Percentiles rank a stretch among this genome's conserved stretches.
These are phyloP conservation scores for Thalia dealbata DNA, from an alignment of 176 grass and related monocot species.

Conservation along the genomic window DNA sequence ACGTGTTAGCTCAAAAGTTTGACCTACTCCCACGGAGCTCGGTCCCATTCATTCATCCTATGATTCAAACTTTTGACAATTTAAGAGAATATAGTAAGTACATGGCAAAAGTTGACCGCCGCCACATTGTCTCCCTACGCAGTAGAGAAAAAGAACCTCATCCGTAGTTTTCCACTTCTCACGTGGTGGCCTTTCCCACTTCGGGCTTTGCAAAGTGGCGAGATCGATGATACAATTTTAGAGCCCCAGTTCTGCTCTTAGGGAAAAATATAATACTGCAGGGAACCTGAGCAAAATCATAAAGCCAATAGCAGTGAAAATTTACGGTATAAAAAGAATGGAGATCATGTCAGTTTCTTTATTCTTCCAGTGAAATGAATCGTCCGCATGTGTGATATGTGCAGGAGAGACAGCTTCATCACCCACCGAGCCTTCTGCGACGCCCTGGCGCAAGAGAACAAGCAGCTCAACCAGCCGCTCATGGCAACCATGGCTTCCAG, in stretches of 20 bases:
- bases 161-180: background rate
- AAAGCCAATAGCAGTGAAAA: too few relatives aligned
- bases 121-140: background rate
- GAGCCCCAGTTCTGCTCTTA: too few relatives aligned
- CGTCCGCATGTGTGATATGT: too few relatives aligned
- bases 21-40: background rate
- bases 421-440: constrained; percentile 68
- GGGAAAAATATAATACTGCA: too few relatives aligned
- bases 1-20: constrained; percentile 1
- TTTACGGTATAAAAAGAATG: too few relatives aligned
- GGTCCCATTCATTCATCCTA: background rate
- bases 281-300: too few relatives aligned
- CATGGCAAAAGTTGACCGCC: background rate
- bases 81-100: background rate
- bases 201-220: too few relatives aligned
- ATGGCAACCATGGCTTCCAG: constrained; percentile 52
- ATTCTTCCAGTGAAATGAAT: too few relatives aligned
- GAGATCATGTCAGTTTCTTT: too few relatives aligned
- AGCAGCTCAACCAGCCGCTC: constrained; percentile 40
- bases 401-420: constrained; percentile 65
- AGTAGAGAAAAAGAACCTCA: background rate
- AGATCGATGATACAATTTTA: too few relatives aligned
- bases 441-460: constrained; percentile 52
- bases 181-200: background rate
- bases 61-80: background rate